Evolutionary conservation across 2,329 filamentous ascomycete species (phyloP), one percentile per base, ranked within the genome.

Genomic region (Monosporascus sp.): DNA sequence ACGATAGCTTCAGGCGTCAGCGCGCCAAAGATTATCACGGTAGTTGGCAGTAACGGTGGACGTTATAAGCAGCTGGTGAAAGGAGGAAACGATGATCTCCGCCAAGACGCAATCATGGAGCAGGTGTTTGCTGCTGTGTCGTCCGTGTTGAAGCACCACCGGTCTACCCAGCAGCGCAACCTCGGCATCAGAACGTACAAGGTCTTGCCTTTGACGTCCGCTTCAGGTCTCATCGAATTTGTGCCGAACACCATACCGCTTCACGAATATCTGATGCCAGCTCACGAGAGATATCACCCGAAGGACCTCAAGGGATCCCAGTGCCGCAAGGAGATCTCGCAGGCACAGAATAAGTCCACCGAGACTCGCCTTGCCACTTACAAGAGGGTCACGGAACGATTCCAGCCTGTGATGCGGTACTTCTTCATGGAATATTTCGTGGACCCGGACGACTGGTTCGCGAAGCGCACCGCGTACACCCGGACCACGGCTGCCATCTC

Each of bases 41-140:
- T 87, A 2, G 71, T 90, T 20, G 90, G 85, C 17, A 89, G 81
- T 18, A 83, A 97, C 69, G 95, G 94, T 7, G 74, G 79, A 52
- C 81, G 79, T 37, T 96, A 92, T 73, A 96, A 89, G 69, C 91
- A 97, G 71, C 77, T 99, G 57, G 89, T 96, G 67, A 99, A 99
- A 77, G 91, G 91, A 57, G 92, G 94, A 18, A 93, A 93, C 65
- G 94, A 99, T 68, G 93, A 99, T 67, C 80, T 99, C 14, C 88
- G 95, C 8, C 94, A 99, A 74, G 94, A 99, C 65, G 90, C 93
- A 45, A 99, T 85, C 76, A 99, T 99, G 95, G 95, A 99, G 71
- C 94, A 99, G 72, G 94, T 99, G 1, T 99, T 99, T 68, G 90
- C 92, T 54, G 91, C 96, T 71, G 94, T 97, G 22, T 97, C 91